Conservation (phyloP, 495 filamentous ascomycete species). For the Penicillium goetzii region DNA sequence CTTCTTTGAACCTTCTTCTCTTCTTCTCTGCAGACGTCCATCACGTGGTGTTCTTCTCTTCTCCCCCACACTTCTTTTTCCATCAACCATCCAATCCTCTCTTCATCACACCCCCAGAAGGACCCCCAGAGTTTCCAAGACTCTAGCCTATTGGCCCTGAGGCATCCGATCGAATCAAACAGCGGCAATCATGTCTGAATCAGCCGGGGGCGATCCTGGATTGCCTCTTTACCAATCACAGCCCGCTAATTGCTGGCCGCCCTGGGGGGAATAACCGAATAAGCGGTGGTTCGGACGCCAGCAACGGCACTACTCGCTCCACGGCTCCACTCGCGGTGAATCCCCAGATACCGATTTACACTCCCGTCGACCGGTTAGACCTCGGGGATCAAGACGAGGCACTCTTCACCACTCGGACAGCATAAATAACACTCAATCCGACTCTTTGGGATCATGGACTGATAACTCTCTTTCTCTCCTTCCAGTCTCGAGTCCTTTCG, state of each 20-base stretch:
- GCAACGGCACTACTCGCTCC: slow-evolving; percentile 17
- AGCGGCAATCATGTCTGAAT: not conserved
- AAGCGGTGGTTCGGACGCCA: slow-evolving; percentile 17
- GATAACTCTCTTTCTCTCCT: slow-evolving; percentile 1
- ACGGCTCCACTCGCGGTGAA: slow-evolving; percentile 16
- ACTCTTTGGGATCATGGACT: slow-evolving; percentile 7
- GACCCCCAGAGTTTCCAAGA: not conserved
- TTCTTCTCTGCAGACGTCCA: not conserved
- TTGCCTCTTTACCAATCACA: not conserved
- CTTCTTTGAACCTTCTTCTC: not conserved
- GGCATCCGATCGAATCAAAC: not conserved
- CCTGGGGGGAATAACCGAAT: slow-evolving; percentile 12
- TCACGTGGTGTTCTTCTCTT: not conserved
- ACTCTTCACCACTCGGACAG: not conserved
- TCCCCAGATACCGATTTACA: slow-evolving; percentile 40
- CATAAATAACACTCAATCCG: slow-evolving; percentile 20
- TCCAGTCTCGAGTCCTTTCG: not conserved
- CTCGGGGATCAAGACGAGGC: slow-evolving; percentile 35
- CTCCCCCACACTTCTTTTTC: not conserved
- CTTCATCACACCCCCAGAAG: not conserved
- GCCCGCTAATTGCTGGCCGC: not conserved
- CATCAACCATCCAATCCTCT: not conserved
- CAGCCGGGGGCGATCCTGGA: slow-evolving; percentile 1
- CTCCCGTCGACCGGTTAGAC: slow-evolving; percentile 32
- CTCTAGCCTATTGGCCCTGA: not conserved